These are phyloP conservation scores for Trifolium repens DNA, from an alignment of 306 rosid genomes.

Conservation along the genomic window DNA sequence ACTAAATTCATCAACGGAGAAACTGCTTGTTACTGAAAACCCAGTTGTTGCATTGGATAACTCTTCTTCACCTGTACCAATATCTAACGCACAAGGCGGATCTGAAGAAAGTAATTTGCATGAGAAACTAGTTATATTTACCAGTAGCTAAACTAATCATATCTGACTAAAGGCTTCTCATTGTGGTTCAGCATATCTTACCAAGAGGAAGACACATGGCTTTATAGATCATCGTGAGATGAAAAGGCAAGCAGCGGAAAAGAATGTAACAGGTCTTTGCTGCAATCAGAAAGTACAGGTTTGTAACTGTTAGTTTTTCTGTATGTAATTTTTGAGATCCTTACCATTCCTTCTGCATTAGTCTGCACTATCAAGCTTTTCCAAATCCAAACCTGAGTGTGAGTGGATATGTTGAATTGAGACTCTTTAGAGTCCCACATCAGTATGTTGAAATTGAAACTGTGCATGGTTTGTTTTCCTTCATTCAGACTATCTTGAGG, in stretches of 20 bases:
- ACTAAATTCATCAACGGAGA: constrained; percentile 22
- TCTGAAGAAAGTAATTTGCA: constrained; percentile 55
- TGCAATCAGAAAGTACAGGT: constrained; percentile 48
- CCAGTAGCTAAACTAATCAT: constrained; percentile 27
- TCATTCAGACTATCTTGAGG: constrained; percentile 28
- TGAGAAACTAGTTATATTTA: constrained; percentile 34
- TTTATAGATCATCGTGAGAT: constrained; percentile 36
- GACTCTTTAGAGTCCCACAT: background rate
- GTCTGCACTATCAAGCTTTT: background rate
- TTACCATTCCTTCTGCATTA: background rate
- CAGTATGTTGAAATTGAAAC: constrained; percentile 8
- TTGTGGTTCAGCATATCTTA: constrained; percentile 45
- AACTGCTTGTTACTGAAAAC: constrained; percentile 39
- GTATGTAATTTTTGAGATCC: background rate
- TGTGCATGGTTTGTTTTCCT: constrained; percentile 14
- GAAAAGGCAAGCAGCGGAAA: constrained; percentile 46
- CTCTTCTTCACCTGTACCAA: constrained; percentile 32
- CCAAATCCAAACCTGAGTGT: background rate
- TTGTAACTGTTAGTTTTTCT: constrained; percentile 46
- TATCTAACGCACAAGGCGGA: constrained; percentile 41
- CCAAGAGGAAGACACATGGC: constrained; percentile 58
- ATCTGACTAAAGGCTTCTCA: constrained; percentile 24
- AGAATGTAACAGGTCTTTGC: constrained; percentile 36
- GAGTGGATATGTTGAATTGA: background rate
- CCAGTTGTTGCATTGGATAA: constrained; percentile 34